Evolutionary conservation across 371 early-diverging fungal species (phyloP).

Genomic region (Massospora cicadina): DNA sequence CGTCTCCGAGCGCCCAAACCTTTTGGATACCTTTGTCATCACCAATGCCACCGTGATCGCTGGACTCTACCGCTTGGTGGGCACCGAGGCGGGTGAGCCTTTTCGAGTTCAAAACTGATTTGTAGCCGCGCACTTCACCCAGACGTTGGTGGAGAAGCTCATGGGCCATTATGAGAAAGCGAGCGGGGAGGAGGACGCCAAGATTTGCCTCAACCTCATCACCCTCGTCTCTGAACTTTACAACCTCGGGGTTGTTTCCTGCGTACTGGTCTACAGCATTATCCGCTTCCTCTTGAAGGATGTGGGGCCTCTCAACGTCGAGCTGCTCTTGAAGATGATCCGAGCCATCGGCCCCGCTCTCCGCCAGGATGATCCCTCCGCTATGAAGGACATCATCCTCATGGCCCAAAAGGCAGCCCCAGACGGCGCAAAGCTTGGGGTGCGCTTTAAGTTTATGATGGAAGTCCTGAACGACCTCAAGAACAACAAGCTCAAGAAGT

Average conservation of each 20-base stretch:
- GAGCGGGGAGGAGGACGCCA: constrained; percentile 23
- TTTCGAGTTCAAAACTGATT: neutral
- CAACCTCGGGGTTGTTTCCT: constrained; percentile 74
- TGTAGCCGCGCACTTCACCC: constrained; percentile 64
- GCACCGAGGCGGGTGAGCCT: constrained; percentile 59
- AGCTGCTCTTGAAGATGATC: constrained; percentile 66
- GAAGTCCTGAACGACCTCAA: constrained; percentile 80
- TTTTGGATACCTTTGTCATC: constrained; percentile 77
- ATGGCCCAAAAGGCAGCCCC: constrained; percentile 38
- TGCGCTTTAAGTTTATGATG: constrained; percentile 79
- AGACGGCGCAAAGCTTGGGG: constrained; percentile 17
- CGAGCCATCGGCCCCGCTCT: constrained; percentile 73
- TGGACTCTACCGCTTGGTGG: constrained; percentile 56
- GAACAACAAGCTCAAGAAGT: constrained; percentile 71
- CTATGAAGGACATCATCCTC: constrained; percentile 70
- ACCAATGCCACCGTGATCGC: constrained; percentile 74
- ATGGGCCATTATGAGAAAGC: constrained; percentile 28
- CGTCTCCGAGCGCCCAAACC: constrained; percentile 55
- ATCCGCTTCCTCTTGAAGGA: constrained; percentile 44
- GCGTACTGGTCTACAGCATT: constrained; percentile 72
- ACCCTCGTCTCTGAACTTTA: constrained; percentile 71
- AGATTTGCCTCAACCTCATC: constrained; percentile 49
- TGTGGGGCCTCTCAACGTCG: constrained; percentile 65
- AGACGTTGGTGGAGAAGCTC: constrained; percentile 61
- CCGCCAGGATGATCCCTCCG: constrained; percentile 75